Evolutionary conservation across 2,329 filamentous ascomycete species (phyloP), one percentile per base, ranked within the genome.

Genomic region (Paraphaeosphaeria minitans): DNA sequence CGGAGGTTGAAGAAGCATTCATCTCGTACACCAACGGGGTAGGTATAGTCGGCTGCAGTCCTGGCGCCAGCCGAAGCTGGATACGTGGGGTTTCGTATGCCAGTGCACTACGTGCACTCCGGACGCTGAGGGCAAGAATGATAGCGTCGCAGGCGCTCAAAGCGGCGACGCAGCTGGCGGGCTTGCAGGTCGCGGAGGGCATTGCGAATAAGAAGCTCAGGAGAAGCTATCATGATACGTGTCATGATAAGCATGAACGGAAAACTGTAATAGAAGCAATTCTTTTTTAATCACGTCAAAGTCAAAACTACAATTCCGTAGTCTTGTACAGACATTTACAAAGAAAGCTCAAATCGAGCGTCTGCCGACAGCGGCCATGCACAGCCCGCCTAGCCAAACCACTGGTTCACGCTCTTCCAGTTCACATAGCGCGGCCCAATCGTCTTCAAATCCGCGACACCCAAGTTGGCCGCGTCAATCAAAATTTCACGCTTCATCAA

Each of bases 401-500:
- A 61, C 29, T n/a, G 35, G 46, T 61, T 58, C 16, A 24, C 19
- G n/a, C 58, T 61, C 52, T 55, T 57, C 51, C 59, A 71, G 57
- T 67, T 64, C 1, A 71, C 64, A n/a, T 60, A 67, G 48, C 68
- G 48, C 1, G 66, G 65, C 3, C 63, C 66, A 51, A 75, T 69
- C 59, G 69, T 63, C 59, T 74, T 70, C 31, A 75, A 27, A 45
- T 75, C 68, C 0, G 57, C 54, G n/a, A 75, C 66, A 42, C 73
- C 73, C 12, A 73, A 29, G 57, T 76, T 74, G 2, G 69, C 72
- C 8, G 73, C 72, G 55, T 76, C 73, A 33, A 71, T 71, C 19
- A 68, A 57, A 27, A 85, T 72, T 75, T 85, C 83, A 56, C 79
- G 75, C 76, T 82, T 83, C 64, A 85, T 71, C 12, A 85, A 75